phyloP scores from a whole-genome alignment of 1,284 basidiomycete species.

The Ustilago hordei region DNA sequence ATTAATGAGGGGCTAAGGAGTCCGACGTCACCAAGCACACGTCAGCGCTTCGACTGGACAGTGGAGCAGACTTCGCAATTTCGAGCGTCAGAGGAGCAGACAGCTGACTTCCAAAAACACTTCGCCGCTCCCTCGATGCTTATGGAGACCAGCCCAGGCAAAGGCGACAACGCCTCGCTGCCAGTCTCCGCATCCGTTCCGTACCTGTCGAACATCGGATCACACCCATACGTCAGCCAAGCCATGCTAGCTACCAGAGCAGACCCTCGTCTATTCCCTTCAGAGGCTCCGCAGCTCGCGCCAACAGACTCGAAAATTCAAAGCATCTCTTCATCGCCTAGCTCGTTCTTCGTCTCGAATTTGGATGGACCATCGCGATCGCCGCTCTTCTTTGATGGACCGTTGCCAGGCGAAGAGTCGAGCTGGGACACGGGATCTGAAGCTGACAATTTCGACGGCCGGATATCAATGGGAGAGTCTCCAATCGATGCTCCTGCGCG shows the following conservation, averaged over 20 bases:
- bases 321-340: slow-evolving; percentile 12
- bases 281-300: not conserved
- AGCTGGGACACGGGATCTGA: slow-evolving; percentile 9
- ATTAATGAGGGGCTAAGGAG: slow-evolving; percentile 12
- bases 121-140: not conserved
- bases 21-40: slow-evolving; percentile 6
- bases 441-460: not conserved
- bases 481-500: slow-evolving; percentile 16
- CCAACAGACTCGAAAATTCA: slow-evolving; percentile 5
- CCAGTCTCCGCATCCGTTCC: slow-evolving; percentile 21
- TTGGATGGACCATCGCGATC: slow-evolving; percentile 18
- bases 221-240: slow-evolving; percentile 15
- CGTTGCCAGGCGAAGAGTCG: slow-evolving; percentile 2
- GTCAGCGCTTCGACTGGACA: slow-evolving; percentile 7
- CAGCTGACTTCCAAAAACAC: not conserved
- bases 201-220: slow-evolving; percentile 7
- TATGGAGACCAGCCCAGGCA: not conserved
- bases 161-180: not conserved
- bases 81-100: slow-evolving; percentile 9
- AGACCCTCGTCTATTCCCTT: slow-evolving; percentile 31
- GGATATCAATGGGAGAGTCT: not conserved
- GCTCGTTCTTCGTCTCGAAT: slow-evolving; percentile 35
- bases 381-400: slow-evolving; percentile 16
- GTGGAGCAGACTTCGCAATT: not conserved
- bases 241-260: slow-evolving; percentile 34